A percentile compares a stretch with the other conserved stretches of the same genome.
These are phyloP conservation scores for Boechera stricta DNA, from an alignment of 345 rosid genomes.

Conservation along the genomic window DNA sequence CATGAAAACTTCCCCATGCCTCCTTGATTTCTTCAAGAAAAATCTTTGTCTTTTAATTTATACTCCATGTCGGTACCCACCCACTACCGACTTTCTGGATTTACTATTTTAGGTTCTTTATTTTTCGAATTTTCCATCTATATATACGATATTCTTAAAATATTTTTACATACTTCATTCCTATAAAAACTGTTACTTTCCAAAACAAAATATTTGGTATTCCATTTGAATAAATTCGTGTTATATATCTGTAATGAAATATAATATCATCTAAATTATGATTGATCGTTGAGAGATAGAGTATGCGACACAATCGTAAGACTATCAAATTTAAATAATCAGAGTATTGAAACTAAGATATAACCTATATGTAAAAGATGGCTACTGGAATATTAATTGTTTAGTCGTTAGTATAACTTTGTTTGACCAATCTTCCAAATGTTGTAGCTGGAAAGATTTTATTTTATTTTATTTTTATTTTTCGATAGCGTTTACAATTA, in stretches of 20 bases:
- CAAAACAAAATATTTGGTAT: not conserved
- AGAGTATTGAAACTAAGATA: not conserved
- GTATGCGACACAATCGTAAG: not conserved
- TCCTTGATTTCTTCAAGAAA: slow-evolving; percentile 38
- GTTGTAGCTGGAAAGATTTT: not conserved
- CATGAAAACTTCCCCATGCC: slow-evolving; percentile 39
- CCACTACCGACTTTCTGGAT: slow-evolving; percentile 39
- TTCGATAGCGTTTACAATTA: slow-evolving; percentile 11
- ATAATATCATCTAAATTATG: not conserved
- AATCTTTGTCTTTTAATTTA: slow-evolving; percentile 25
- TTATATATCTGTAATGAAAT: not conserved
- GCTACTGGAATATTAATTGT: not conserved
- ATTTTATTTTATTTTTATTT: slow-evolving; percentile 1
- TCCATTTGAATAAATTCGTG: not conserved
- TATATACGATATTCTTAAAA: not conserved
- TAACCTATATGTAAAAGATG: not conserved
- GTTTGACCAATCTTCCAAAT: slow-evolving; percentile 28
- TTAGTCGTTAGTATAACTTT: not conserved
- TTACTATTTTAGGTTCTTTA: slow-evolving; percentile 16
- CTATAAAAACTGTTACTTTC: not conserved
- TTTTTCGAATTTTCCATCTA: not conserved
- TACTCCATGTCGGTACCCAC: slow-evolving; percentile 38
- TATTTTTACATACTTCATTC: not conserved
- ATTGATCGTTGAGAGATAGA: not conserved
- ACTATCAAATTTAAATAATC: not conserved